Conservation (phyloP, 2,329 filamentous ascomycete genomes). For the Fusarium sp. region DNA sequence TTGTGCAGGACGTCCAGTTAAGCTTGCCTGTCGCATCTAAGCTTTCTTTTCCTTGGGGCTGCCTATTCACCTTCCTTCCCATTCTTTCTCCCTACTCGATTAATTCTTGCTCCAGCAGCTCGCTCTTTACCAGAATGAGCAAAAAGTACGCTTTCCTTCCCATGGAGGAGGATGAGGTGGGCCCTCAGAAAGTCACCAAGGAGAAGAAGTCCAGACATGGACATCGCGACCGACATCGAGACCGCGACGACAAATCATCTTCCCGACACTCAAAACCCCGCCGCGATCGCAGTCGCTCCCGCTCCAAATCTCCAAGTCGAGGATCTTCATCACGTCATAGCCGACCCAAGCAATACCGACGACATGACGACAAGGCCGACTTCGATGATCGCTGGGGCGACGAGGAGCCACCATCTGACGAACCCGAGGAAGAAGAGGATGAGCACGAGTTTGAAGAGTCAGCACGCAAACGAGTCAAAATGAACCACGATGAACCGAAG, state of each 20-base stretch:
- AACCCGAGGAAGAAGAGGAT: conserved; percentile 58
- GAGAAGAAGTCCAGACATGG: conserved; percentile 60
- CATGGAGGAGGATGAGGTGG: conserved; percentile 73
- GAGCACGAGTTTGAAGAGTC: conserved; percentile 74
- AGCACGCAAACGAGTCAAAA: conserved; percentile 75
- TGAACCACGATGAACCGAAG: conserved; percentile 65
- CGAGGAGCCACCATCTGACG: conserved; percentile 68
- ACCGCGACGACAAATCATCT: conserved; percentile 48
- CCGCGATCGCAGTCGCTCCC: conserved; percentile 50
- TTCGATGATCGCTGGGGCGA: conserved; percentile 87
- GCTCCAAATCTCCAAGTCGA: conserved; percentile 50
- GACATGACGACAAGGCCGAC: conserved; percentile 58
- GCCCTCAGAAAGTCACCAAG: conserved; percentile 63
- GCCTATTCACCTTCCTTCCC: neutral
- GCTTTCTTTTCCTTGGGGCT: conserved; percentile 16
- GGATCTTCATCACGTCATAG: conserved; percentile 44
- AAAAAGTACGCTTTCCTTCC: conserved; percentile 75
- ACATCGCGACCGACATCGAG: conserved; percentile 53
- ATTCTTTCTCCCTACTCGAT: neutral
- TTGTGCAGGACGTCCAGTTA: conserved; percentile 1
- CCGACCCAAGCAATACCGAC: conserved; percentile 57
- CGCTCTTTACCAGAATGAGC: conserved; percentile 52
- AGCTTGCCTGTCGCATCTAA: conserved; percentile 18
- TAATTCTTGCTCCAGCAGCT: neutral
- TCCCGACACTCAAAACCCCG: conserved; percentile 44